Conservation (phyloP, 2,329 filamentous ascomycete species). For the Dendryphion nanum region DNA sequence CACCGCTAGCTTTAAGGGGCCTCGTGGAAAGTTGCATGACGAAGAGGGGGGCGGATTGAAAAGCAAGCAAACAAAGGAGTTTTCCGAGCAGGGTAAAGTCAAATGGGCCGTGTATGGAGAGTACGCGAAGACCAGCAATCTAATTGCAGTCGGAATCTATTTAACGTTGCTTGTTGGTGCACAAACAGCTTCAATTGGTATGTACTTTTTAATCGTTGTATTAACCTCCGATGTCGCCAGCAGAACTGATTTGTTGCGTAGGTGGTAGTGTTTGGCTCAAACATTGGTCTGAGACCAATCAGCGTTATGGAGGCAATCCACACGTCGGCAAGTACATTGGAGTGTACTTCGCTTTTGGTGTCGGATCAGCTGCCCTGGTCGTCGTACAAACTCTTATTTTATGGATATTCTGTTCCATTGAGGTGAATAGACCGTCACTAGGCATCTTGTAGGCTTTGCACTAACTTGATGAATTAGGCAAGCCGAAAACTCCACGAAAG, state of each 20-base stretch:
- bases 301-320: constrained; percentile 64
- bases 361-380: constrained; percentile 80
- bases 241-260: too few species aligned
- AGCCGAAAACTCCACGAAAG: constrained; percentile 94
- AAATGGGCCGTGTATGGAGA: constrained; percentile 95
- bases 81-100: constrained; percentile 91
- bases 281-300: constrained; percentile 82
- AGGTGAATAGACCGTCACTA: constrained; percentile 59
- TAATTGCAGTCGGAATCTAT: constrained; percentile 80
- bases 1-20: constrained; percentile 83
- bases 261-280: constrained; percentile 91
- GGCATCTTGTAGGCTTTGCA: constrained; percentile 7
- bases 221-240: not conserved
- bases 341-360: constrained; percentile 91
- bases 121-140: constrained; percentile 92
- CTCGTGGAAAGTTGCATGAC: constrained; percentile 78
- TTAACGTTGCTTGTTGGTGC: constrained; percentile 72
- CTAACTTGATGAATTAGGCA: constrained; percentile 55
- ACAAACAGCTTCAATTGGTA: constrained; percentile 78
- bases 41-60: constrained; percentile 75
- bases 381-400: constrained; percentile 91
- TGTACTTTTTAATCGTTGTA: too few species aligned
- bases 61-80: constrained; percentile 84
- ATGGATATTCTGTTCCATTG: constrained; percentile 99
- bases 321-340: constrained; percentile 87